Conservation (phyloP, 106 monocot genomes). For the Dendrobium nobile region DNA sequence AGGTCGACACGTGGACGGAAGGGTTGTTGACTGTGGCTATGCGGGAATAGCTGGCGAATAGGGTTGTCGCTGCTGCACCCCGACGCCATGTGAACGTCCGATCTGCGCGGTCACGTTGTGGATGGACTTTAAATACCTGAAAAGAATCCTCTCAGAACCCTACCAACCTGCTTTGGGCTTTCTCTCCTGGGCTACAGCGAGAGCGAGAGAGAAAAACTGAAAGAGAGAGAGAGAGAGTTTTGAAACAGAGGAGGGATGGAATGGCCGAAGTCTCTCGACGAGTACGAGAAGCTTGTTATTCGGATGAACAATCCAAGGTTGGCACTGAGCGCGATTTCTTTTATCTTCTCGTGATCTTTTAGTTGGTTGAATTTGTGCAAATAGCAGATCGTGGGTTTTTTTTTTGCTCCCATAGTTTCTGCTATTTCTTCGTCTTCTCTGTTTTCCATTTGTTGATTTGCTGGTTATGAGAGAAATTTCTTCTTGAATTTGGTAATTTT, state of each 20-base stretch:
- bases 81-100: slow-evolving; percentile 7
- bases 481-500: background rate
- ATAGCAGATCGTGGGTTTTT: background rate
- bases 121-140: background rate
- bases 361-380: background rate
- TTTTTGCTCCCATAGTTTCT: background rate
- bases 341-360: background rate
- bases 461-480: background rate
- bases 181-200: background rate
- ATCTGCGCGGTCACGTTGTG: background rate
- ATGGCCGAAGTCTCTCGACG: slow-evolving; percentile 33
- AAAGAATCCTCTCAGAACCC: background rate
- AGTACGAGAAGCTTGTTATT: slow-evolving; percentile 60
- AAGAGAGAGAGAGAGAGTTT: background rate
- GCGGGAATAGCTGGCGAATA: background rate
- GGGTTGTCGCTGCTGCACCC: background rate
- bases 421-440: background rate
- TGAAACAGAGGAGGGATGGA: slow-evolving; percentile 17
- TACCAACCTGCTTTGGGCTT: background rate
- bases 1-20: background rate
- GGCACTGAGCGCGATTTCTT: background rate
- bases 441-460: background rate
- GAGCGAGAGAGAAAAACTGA: background rate
- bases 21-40: background rate
- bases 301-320: slow-evolving; percentile 73